Evolutionary conservation across 1,284 basidiomycete species (phyloP).

Genomic region (Cutaneotrichosporon daszewskae): DNA sequence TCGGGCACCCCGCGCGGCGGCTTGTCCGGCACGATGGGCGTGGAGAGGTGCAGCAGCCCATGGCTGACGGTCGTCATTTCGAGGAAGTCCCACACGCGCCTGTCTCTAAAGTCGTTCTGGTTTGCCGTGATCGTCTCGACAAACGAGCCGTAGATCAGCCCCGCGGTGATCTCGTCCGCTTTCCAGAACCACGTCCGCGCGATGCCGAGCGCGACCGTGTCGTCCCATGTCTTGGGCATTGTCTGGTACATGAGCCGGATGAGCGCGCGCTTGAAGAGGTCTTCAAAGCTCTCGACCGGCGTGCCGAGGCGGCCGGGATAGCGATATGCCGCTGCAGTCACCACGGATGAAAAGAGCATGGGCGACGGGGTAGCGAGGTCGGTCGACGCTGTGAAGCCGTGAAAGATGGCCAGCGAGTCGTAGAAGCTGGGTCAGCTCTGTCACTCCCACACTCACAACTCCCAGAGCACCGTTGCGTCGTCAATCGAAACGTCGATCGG

Average conservation of each 20-base stretch:
- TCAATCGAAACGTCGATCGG: slow-evolving; percentile 14
- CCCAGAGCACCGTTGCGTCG: slow-evolving; percentile 17
- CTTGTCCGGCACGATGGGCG: slow-evolving; percentile 13
- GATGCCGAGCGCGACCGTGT: slow-evolving; percentile 17
- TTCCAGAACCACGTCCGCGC: slow-evolving; percentile 21
- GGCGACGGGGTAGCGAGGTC: slow-evolving; percentile 16
- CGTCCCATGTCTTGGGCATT: slow-evolving; percentile 18
- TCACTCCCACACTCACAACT: slow-evolving; percentile 10
- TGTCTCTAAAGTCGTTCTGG: slow-evolving; percentile 11
- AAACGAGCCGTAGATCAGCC: slow-evolving; percentile 14
- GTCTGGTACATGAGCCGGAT: slow-evolving; percentile 14
- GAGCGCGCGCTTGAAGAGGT: slow-evolving; percentile 18
- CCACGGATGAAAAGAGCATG: slow-evolving; percentile 15
- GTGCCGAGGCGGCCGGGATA: slow-evolving; percentile 2
- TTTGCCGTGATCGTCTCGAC: slow-evolving; percentile 13
- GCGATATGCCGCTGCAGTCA: slow-evolving; percentile 14
- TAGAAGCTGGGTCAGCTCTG: slow-evolving; percentile 13
- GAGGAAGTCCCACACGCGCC: slow-evolving; percentile 21
- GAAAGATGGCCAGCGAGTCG: slow-evolving; percentile 19
- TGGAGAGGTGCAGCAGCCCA: slow-evolving; percentile 16
- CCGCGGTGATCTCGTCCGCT: slow-evolving; percentile 17
- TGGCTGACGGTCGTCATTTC: slow-evolving; percentile 19
- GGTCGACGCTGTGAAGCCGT: slow-evolving; percentile 16
- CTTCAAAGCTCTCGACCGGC: slow-evolving; percentile 13
- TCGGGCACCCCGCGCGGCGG: slow-evolving; percentile 16